Conservation (phyloP, 2,329 filamentous ascomycete genomes). For the Monosporascus sp. region DNA sequence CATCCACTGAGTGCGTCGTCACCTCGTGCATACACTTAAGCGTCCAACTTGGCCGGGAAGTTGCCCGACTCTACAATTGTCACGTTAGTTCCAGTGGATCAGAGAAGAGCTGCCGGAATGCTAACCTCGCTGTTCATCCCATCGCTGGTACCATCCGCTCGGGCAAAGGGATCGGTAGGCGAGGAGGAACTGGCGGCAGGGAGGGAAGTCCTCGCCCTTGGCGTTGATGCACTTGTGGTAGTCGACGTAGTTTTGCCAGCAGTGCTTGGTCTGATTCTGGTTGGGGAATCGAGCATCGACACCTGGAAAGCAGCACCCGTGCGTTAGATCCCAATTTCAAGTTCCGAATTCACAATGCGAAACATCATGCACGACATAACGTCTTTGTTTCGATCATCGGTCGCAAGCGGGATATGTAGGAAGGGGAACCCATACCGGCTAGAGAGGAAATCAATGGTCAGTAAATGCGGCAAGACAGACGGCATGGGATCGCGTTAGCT, state of each 20-base stretch:
- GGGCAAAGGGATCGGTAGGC: constrained; percentile 98
- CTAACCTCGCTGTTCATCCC: constrained; percentile 96
- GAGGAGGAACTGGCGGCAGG: constrained; percentile 96
- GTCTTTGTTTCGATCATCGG: constrained; percentile 10
- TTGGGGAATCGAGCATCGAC: constrained; percentile 99
- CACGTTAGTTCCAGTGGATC: constrained; percentile 7
- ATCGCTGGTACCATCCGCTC: constrained; percentile 85
- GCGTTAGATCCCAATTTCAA: constrained; percentile 11
- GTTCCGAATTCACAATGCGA: not conserved
- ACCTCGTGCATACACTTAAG: constrained; percentile 30
- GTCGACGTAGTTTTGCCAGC: constrained; percentile 99
- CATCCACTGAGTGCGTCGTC: constrained; percentile 6
- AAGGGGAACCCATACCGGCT: constrained; percentile 38
- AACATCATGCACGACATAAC: too few relatives aligned
- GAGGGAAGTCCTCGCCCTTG: constrained; percentile 97
- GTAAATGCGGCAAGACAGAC: not conserved
- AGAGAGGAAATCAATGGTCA: constrained; percentile 13
- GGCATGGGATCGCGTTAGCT: not conserved
- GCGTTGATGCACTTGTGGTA: constrained; percentile 99
- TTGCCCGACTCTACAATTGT: constrained; percentile 54
- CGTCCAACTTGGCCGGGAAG: constrained; percentile 62
- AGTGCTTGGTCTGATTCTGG: constrained; percentile 98
- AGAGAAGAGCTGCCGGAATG: constrained; percentile 16
- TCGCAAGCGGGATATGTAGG: constrained; percentile 6
- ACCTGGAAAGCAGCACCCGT: constrained; percentile 49